These are phyloP conservation scores for Apiotrichum montevideense DNA, from an alignment of 1,284 basidiomycete genomes.

Conservation along the genomic window DNA sequence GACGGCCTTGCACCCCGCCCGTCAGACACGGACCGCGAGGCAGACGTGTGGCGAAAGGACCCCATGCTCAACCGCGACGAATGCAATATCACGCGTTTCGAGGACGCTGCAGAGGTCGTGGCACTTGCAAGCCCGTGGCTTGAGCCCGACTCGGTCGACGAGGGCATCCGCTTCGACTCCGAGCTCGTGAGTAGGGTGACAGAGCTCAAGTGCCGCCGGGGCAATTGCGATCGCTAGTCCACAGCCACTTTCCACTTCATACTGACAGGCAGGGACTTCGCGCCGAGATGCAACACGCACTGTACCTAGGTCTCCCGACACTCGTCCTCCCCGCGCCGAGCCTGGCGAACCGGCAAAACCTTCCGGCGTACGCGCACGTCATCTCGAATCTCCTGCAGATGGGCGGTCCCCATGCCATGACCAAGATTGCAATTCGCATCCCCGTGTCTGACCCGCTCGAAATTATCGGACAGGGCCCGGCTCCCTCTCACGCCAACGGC, in stretches of 20 bases:
- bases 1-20: neutral
- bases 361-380: constrained; percentile 87
- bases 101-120: constrained; percentile 74
- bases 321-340: constrained; percentile 73
- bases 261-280: constrained; percentile 64
- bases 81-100: constrained; percentile 81
- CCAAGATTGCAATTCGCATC: constrained; percentile 68
- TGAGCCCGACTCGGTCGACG: constrained; percentile 85
- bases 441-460: constrained; percentile 64
- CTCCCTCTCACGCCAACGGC: neutral
- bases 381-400: constrained; percentile 70
- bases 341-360: constrained; percentile 72
- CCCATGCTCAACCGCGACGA: constrained; percentile 77
- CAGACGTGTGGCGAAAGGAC: constrained; percentile 80
- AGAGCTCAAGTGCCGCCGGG: too few relatives aligned
- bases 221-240: too few relatives aligned
- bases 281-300: constrained; percentile 88
- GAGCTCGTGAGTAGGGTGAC: constrained; percentile 65
- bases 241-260: neutral
- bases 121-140: constrained; percentile 87
- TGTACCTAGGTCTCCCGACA: constrained; percentile 79
- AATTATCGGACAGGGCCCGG: constrained; percentile 35
- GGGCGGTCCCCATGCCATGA: constrained; percentile 53
- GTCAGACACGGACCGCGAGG: constrained; percentile 57
- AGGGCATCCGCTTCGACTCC: constrained; percentile 91